Percentiles rank a stretch among this genome's conserved stretches.
Evolutionary conservation across 2,329 filamentous ascomycete genomes (phyloP).

Genomic region (Penicillium decumbens): DNA sequence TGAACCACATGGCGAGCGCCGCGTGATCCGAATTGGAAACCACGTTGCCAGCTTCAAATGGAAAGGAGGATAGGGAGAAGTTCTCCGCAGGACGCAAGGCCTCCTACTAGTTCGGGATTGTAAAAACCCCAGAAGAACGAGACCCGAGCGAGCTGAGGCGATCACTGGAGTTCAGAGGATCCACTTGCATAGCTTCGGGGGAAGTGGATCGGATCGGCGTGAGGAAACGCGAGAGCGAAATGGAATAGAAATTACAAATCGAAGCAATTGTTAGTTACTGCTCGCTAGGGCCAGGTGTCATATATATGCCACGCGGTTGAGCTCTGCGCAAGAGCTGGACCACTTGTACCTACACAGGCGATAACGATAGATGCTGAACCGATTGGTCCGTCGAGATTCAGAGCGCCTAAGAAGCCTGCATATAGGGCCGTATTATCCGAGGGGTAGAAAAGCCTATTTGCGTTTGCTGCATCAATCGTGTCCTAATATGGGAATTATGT

Average conservation of each 20-base stretch:
- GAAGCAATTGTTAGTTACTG: not conserved
- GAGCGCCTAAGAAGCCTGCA: slow-evolving; percentile 1
- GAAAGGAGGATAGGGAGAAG: not conserved
- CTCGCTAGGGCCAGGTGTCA: slow-evolving; percentile 18
- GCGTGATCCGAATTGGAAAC: slow-evolving; percentile 5
- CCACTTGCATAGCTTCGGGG: not conserved
- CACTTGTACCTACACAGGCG: not conserved
- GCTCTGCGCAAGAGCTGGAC: slow-evolving; percentile 7
- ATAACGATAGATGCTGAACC: not conserved
- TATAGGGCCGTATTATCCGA: not conserved
- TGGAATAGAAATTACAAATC: not conserved
- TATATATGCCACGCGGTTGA: slow-evolving; percentile 12
- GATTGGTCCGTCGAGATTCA: slow-evolving; percentile 9
- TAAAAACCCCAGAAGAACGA: not conserved
- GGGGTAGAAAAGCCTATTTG: not conserved
- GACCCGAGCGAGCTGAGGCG: slow-evolving; percentile 5
- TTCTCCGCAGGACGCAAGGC: slow-evolving; percentile 4
- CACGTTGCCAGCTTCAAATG: slow-evolving; percentile 11
- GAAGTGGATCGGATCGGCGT: slow-evolving; percentile 6
- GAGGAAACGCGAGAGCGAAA: not conserved
- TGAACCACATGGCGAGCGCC: slow-evolving; percentile 10
- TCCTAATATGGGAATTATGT: not conserved
- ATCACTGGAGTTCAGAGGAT: slow-evolving; percentile 1
- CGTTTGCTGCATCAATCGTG: not conserved
- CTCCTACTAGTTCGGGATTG: not conserved